Base-by-base conservation (phyloP, 2,329 filamentous ascomycete genomes). In the Diaporthe nobilis region DNA sequence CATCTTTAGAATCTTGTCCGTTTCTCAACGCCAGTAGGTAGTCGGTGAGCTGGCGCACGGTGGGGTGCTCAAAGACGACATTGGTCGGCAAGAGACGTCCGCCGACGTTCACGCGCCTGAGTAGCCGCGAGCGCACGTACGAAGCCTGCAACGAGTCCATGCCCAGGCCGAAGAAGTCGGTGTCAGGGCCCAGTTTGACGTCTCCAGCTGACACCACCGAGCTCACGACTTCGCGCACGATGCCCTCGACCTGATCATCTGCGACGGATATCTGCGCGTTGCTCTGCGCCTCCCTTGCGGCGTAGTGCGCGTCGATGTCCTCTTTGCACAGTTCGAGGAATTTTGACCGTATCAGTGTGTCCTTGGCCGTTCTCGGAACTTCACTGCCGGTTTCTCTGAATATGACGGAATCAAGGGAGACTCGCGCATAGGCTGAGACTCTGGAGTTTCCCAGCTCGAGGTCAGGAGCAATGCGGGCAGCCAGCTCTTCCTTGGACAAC, bases 271-370 rank as follows among this genome's bases (percentile, higher is more conserved):
- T 15, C 8, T 28, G 22, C n/a, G 37, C 31, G 12, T 53, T 42
- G 63, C 10, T 55, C 12, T 68, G 47, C 3, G 20, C 44, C 12
- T 74, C 72, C 28, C 61, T 67, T 20, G 63, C 42, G 8, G 72
- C 73, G 72, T 90, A 90, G 1, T 85, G 82, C 4, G 79, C 78
- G 20, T 87, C 84, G 57, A 91, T 90, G 20, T 86, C 80, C 0
- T 85, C 79, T 17, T 84, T 83, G 72, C 90, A 90, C 37, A 86
- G 81, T 63, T 83, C 81, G 77, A 90, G 90, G 10, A 88, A 85
- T n/a, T 86, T 85, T 5, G 86, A 86, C 3, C 90, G 85, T 67
- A 91, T 90, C 73, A 89, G 85, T 0, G 88, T 91, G 4, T 88
- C 88, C 79, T 92, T 91, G 75, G 91, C 90, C 1, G 90, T 91